Evolutionary conservation across 140 eudicot genomes (phyloP).

Genomic region (Oenanthe javanica): DNA sequence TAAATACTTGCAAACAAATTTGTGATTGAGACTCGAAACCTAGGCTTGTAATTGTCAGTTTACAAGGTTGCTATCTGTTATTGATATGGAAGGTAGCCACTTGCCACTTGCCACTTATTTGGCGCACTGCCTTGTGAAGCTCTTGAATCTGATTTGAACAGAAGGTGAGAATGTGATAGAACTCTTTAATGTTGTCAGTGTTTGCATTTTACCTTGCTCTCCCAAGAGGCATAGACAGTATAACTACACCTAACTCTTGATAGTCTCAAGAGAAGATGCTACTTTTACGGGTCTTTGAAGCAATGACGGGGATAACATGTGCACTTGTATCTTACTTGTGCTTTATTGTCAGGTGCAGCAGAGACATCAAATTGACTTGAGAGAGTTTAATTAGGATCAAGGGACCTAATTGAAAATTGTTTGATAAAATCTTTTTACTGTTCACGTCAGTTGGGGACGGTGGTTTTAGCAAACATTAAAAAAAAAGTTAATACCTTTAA

Average conservation of each 20-base stretch:
- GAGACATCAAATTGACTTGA: neutral
- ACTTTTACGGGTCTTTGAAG: neutral
- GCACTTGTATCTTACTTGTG: neutral
- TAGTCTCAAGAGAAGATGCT: neutral
- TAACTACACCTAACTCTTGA: neutral
- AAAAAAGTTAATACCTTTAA: neutral
- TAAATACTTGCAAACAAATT: neutral
- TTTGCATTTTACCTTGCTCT: neutral
- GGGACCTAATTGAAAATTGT: neutral
- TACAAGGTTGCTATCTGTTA: neutral
- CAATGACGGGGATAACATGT: slow-evolving; percentile 1
- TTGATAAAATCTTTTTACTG: neutral
- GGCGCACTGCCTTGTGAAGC: neutral
- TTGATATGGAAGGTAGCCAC: neutral
- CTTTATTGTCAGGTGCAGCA: neutral
- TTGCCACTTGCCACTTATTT: neutral
- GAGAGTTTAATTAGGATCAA: neutral
- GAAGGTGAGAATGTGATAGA: neutral
- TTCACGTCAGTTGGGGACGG: neutral
- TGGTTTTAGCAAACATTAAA: neutral
- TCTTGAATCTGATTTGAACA: neutral
- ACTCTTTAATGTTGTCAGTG: neutral
- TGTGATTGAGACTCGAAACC: neutral
- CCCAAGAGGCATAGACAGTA: neutral
- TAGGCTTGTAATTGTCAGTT: neutral